Base-by-base conservation (phyloP, 169 alveolate species). In the Eimeria tenella region DNA sequence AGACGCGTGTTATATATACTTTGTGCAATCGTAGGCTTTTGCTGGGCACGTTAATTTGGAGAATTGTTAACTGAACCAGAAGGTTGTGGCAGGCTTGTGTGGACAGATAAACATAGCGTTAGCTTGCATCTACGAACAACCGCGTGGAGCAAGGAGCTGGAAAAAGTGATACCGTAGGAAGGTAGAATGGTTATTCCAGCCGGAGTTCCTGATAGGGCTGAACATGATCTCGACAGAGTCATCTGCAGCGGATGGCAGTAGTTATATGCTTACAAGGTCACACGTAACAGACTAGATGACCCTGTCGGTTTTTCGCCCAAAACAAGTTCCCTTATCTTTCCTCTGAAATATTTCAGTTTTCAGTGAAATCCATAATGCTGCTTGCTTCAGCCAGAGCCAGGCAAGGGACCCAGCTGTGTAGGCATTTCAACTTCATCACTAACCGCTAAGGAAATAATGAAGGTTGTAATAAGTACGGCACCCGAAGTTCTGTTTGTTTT, bases 151-250 rank as follows among this genome's bases (percentile, higher is more conserved):
- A 15, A 73, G 31, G 19, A 42, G 19, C 6, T 11, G 62, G 25
- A 9, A 23, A 65, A 3, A 52, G 15, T 79, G 62, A 15, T 60
- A 82, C 90, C 90, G 55, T 11, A 82, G 77, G 65, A 82, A 82
- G 13, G 90, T 82, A 11, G 90, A 23, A 52, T 82, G 49, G 55
- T 49, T 15, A 56, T 49, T 74, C 60, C 77, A 82, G 90, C 90
- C 90, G n/a, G 90, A 82, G 77, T 82, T 82, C 77, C 58, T 82
- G 31, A 82, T 82, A 7, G 90, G 90, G 23, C 75, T 82, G 9
- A 82, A 23, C 25, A 50, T 82, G 42, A 97, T 97, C 95, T 98
- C 98, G n/a, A 97, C 95, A 8, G 99, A 96, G 77, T 98, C 99
- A 94, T 98, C 98, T 81, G 98, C 97, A 90, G 96, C 92, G 86